Evolutionary conservation across 2,329 filamentous ascomycete species (phyloP), one percentile per base, ranked within the genome.

Genomic region (Penicillium paneum): DNA sequence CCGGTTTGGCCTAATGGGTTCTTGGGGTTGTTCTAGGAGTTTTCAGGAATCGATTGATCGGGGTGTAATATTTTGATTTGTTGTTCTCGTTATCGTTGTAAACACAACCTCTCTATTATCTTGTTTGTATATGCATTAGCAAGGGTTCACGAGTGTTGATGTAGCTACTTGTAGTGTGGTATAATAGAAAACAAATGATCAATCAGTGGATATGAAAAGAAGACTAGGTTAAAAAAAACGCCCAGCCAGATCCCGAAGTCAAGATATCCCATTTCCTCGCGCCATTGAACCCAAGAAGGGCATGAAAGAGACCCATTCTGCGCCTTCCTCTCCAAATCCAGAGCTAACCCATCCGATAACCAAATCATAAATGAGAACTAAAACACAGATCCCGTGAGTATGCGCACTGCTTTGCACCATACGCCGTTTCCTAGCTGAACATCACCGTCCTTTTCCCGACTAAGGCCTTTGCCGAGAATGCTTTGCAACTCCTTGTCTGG

Each of bases 381-480:
- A 57, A 74, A 75, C 13, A 70, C 69, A 49, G 64, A 70, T 29
- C 65, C 65, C 8, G 67, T 70, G 54, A 75, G 67, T 43, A 59
- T 64, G 36, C 64, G 67, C 29, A 75, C 71, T 7, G 74, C 73
- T 56, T 68, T 69, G 29, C 70, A 70, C 74, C 74, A 76, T 39
- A 73, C 54, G 1, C 74, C 74, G 38, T 66, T 65, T 13, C 74
- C 74, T 41, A 76, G 64, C 41, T 64, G 57, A 5, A 60, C 13
- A 19, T 56, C 61, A 3, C 61, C 52, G 28, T 60, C 19, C 29
- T 34, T 59, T 2, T 49, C 50, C 48, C 43, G 49, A 19, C 43
- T 50, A 38, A 71, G 60, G 15, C 65, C 64, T 46, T 69, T 67
- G 17, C 54, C 56, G 13, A 75, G 65, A 31, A 74, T 70, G 39